Conservation (phyloP, 1,284 basidiomycete species). For the Pascua guehoae region DNA sequence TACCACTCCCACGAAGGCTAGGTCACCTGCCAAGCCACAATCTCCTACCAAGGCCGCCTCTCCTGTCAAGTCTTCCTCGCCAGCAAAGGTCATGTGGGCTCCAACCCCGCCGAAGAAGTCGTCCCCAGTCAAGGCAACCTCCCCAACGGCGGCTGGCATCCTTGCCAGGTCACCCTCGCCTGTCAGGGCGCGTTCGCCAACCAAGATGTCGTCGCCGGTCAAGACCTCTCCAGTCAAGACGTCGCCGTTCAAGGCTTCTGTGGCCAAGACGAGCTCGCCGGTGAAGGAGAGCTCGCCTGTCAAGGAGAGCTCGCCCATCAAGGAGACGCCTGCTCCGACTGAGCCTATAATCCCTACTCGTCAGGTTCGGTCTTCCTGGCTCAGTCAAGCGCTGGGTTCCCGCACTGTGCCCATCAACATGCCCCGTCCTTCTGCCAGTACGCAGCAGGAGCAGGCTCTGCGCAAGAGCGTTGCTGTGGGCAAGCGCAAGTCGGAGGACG, state of each 20-base stretch:
- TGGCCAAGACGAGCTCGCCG: background rate
- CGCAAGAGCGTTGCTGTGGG: slow-evolving; percentile 33
- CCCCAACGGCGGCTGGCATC: too few relatives aligned
- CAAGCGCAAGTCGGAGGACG: slow-evolving; percentile 38
- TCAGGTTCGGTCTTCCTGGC: slow-evolving; percentile 45
- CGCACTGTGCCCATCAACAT: slow-evolving; percentile 15
- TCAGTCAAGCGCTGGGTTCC: slow-evolving; percentile 40
- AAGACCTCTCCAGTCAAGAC: background rate
- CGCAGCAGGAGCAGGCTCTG: slow-evolving; percentile 12
- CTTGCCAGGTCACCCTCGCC: too few relatives aligned
- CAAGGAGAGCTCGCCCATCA: slow-evolving; percentile 4
- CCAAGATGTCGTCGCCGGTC: background rate
- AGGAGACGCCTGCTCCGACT: slow-evolving; percentile 1
- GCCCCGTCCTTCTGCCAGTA: background rate
- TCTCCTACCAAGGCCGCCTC: background rate
- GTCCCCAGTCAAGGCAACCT: too few relatives aligned
- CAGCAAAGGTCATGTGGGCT: background rate
- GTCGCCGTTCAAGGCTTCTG: background rate
- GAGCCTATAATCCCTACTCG: slow-evolving; percentile 18
- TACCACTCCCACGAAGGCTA: too few relatives aligned
- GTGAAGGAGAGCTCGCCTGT: slow-evolving; percentile 1
- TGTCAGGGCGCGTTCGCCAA: background rate
- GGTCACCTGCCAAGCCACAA: too few relatives aligned
- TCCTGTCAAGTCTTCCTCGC: background rate
- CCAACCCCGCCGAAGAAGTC: too few relatives aligned